These are phyloP conservation scores for Linderniella brevidens DNA, from an alignment of 257 asterid genomes.

Conservation along the genomic window DNA sequence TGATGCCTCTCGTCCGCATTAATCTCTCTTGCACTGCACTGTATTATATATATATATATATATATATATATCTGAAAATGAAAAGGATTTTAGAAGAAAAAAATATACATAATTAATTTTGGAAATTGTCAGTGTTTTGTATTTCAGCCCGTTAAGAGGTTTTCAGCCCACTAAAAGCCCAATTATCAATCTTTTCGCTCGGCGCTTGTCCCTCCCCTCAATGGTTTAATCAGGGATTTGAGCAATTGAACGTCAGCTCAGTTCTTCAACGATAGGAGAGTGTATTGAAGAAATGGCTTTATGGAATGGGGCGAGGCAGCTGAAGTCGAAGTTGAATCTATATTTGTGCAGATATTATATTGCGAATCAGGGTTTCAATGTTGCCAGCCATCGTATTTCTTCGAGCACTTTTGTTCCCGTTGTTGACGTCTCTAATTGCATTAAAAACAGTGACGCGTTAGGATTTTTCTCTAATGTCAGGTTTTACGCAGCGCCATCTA, in stretches of 20 bases:
- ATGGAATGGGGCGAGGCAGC: slow-evolving; percentile 46
- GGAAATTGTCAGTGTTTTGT: too few relatives aligned
- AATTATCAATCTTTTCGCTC: too few relatives aligned
- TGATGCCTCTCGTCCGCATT: too few relatives aligned
- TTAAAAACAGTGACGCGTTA: slow-evolving; percentile 12
- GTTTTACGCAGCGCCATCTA: slow-evolving; percentile 46
- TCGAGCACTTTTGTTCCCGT: slow-evolving; percentile 15
- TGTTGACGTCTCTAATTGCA: slow-evolving; percentile 10
- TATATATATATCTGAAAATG: too few relatives aligned
- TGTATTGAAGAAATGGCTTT: slow-evolving; percentile 23
- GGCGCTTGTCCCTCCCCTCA: too few relatives aligned
- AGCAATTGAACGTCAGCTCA: not conserved
- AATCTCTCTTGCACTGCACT: too few relatives aligned
- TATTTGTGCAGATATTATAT: slow-evolving; percentile 18
- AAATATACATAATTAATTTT: too few relatives aligned
- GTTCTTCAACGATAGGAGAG: not conserved
- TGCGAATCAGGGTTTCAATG: slow-evolving; percentile 14
- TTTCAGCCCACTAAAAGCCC: too few relatives aligned
- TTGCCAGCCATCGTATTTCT: slow-evolving; percentile 9
- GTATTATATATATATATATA: too few relatives aligned
- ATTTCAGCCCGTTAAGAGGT: too few relatives aligned
- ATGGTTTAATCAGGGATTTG: too few relatives aligned
- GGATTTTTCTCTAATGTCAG: slow-evolving; percentile 25
- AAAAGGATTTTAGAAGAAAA: too few relatives aligned
- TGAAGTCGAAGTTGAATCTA: slow-evolving; percentile 14